Percentiles rank a stretch among this genome's conserved stretches.
Evolutionary conservation across 208 protist genomes (phyloP).

Genomic region (Trypanosoma grayi): DNA sequence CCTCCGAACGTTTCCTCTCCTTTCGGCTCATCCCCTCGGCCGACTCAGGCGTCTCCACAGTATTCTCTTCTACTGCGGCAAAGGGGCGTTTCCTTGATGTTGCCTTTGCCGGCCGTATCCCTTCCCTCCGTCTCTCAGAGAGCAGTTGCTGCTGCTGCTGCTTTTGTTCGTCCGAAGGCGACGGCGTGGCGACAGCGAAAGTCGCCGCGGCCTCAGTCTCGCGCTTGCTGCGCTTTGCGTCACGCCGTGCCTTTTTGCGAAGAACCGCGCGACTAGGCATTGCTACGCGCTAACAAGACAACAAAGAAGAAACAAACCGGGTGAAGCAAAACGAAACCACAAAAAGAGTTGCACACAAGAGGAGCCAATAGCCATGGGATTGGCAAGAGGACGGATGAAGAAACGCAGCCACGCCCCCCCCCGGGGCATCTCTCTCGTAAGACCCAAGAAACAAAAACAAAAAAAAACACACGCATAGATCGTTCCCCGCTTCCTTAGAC

Average conservation of each 20-base stretch:
- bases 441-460: slow-evolving; percentile 15
- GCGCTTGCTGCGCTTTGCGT: slow-evolving; percentile 56
- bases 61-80: background rate
- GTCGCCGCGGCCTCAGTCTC: slow-evolving; percentile 1
- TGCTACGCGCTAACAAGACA: background rate
- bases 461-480: background rate
- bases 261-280: slow-evolving; percentile 85
- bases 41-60: slow-evolving; percentile 3
- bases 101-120: background rate
- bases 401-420: no score
- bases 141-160: background rate
- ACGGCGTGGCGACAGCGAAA: background rate
- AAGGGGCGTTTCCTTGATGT: background rate
- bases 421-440: no score
- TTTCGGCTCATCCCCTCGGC: slow-evolving; percentile 50
- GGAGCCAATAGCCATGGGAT: no score
- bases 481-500: no score
- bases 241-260: slow-evolving; percentile 76
- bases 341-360: no score
- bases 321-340: slow-evolving; percentile 16
- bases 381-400: no score
- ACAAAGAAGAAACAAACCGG: slow-evolving; percentile 16
- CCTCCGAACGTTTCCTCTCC: slow-evolving; percentile 53
- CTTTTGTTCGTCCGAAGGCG: background rate
- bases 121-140: background rate